Evolutionary conservation across 1,284 basidiomycete genomes (phyloP).

Genomic region (Austroboletus sp.): DNA sequence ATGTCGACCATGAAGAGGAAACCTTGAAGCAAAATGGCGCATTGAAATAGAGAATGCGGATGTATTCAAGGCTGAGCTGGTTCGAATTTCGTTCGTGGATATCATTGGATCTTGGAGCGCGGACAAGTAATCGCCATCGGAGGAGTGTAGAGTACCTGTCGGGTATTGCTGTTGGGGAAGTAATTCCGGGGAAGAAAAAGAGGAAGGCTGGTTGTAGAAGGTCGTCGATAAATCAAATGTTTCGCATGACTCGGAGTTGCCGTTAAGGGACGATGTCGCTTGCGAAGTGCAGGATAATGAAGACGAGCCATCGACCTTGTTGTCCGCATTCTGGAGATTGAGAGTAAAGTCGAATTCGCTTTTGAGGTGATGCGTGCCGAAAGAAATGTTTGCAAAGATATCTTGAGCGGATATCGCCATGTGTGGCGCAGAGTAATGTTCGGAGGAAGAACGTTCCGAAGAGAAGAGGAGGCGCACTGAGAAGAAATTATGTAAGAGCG

Average conservation of each 20-base stretch:
- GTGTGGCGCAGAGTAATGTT: conserved; percentile 7
- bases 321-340: conserved; percentile 7
- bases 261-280: not conserved
- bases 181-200: conserved; percentile 7
- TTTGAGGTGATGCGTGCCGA: conserved; percentile 11
- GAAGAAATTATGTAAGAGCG: not conserved
- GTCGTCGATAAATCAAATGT: conserved; percentile 5
- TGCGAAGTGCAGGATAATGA: conserved; percentile 8
- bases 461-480: conserved; percentile 24
- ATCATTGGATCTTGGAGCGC: conserved; percentile 12
- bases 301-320: conserved; percentile 1
- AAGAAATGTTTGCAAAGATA: conserved; percentile 7
- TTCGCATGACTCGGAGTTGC: not conserved
- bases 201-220: conserved; percentile 6
- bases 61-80: conserved; percentile 8
- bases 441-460: conserved; percentile 20
- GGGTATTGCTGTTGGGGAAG: conserved; percentile 12
- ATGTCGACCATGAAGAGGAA: conserved; percentile 12
- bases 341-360: conserved; percentile 12
- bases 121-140: conserved; percentile 12
- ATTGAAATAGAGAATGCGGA: conserved; percentile 21
- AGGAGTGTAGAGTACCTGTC: not conserved
- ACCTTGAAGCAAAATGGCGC: conserved; percentile 20
- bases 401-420: conserved; percentile 13
- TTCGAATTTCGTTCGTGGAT: conserved; percentile 16